phyloP scores from a whole-genome alignment of 2,329 filamentous ascomycete genomes.

The Dactylonectria estremocensis region DNA sequence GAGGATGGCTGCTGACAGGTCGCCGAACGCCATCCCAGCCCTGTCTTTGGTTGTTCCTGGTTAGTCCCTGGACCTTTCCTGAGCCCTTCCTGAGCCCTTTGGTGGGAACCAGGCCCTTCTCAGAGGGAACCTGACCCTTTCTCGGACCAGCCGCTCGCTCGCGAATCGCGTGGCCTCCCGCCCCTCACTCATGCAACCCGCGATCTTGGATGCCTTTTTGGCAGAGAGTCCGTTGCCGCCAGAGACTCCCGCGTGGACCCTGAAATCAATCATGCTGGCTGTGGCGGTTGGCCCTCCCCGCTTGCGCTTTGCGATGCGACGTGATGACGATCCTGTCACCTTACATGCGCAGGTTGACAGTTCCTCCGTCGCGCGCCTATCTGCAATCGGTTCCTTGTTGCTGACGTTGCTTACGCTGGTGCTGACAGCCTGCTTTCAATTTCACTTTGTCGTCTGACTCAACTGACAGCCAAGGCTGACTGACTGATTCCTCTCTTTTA shows the following conservation, averaged over 20 bases:
- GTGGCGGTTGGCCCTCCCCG: not conserved
- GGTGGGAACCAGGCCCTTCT: not conserved
- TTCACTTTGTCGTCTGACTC: not conserved
- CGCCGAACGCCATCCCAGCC: conserved; percentile 14
- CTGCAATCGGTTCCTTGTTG: not conserved
- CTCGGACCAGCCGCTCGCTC: not conserved
- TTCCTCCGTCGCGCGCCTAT: too few relatives aligned
- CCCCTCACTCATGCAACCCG: conserved; percentile 28
- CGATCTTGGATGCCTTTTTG: conserved; percentile 4
- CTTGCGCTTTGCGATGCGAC: not conserved
- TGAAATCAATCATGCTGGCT: not conserved
- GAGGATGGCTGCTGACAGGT: conserved; percentile 18
- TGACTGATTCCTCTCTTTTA: not conserved
- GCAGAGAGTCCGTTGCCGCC: conserved; percentile 1
- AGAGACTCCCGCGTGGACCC: not conserved
- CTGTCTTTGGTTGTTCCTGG: not conserved
- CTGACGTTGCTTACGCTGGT: not conserved
- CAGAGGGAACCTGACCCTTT: not conserved
- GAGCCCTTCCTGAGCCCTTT: not conserved
- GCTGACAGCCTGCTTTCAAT: conserved; percentile 7
- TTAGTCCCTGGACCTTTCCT: not conserved
- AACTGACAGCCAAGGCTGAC: conserved; percentile 15
- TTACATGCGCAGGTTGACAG: not conserved
- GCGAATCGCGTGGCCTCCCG: conserved; percentile 31
- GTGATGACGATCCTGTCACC: not conserved